A percentile compares a stretch with the other conserved stretches of the same genome.
These are phyloP conservation scores for Backusella parvicylindrica DNA, from an alignment of 192 early-diverging fungal species.

Conservation along the genomic window DNA sequence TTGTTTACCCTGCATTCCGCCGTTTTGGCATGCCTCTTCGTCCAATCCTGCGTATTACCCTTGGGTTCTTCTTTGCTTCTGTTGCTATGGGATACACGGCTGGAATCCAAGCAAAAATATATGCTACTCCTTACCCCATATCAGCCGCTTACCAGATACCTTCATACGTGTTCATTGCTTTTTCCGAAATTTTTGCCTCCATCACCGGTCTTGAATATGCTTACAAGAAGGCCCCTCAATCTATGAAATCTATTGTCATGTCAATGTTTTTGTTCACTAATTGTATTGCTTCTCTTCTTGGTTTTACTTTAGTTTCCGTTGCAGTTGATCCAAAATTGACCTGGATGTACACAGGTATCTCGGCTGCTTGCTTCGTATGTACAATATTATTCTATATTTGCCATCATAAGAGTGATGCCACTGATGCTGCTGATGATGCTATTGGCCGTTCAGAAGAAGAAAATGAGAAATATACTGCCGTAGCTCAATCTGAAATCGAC, in stretches of 20 bases:
- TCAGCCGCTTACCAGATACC: constrained; percentile 53
- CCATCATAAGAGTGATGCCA: constrained; percentile 51
- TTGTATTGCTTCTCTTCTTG: constrained; percentile 51
- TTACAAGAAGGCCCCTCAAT: constrained; percentile 57
- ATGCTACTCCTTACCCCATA: constrained; percentile 53
- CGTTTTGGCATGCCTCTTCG: constrained; percentile 47
- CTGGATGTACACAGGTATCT: constrained; percentile 60
- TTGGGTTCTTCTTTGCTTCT: constrained; percentile 60
- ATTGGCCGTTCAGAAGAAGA: constrained; percentile 23
- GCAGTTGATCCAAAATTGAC: constrained; percentile 44
- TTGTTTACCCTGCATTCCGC: constrained; percentile 57
- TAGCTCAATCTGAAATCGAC: background rate
- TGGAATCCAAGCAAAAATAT: constrained; percentile 58
- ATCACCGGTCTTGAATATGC: constrained; percentile 69
- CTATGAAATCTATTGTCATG: constrained; percentile 68
- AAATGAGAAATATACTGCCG: background rate
- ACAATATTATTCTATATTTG: constrained; percentile 48
- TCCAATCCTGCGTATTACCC: constrained; percentile 60
- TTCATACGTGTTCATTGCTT: constrained; percentile 56
- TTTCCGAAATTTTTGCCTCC: constrained; percentile 68
- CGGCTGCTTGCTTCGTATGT: constrained; percentile 22
- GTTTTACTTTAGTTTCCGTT: constrained; percentile 53
- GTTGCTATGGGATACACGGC: constrained; percentile 61
- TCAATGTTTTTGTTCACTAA: constrained; percentile 60
- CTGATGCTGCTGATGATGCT: constrained; percentile 30